Evolutionary conservation across 495 filamentous ascomycete genomes (phyloP).

Genomic region (Lasiosphaeriaceae sp.): DNA sequence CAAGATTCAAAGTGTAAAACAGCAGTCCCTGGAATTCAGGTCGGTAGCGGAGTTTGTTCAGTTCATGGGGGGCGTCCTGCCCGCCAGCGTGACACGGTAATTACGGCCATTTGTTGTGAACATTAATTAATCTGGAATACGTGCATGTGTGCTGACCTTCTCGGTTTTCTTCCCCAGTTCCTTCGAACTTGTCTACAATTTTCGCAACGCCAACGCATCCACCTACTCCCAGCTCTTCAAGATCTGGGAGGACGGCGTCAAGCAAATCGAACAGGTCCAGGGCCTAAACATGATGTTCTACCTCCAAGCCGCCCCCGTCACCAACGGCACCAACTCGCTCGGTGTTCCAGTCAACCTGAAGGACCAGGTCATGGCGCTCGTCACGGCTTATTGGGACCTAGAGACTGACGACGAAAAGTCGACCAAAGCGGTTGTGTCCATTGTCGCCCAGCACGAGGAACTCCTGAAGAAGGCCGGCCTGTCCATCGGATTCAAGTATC

Average conservation of each 20-base stretch:
- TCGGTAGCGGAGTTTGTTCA: constrained; percentile 2
- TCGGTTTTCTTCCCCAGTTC: not conserved
- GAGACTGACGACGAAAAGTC: constrained; percentile 1
- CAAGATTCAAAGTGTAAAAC: not conserved
- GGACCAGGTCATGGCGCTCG: constrained; percentile 3
- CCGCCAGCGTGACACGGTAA: not conserved
- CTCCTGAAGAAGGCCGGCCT: not conserved
- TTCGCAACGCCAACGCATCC: constrained; percentile 1
- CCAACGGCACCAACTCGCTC: constrained; percentile 12
- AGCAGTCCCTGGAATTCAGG: not conserved
- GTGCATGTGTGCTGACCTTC: not conserved
- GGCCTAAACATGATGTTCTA: constrained; percentile 3
- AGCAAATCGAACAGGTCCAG: not conserved
- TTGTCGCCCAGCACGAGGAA: not conserved
- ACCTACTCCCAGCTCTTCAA: constrained; percentile 6
- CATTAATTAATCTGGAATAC: not conserved
- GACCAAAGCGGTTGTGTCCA: not conserved
- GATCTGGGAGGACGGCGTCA: constrained; percentile 6
- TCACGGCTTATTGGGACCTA: constrained; percentile 4
- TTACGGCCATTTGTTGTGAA: not conserved
- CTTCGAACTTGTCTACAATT: constrained; percentile 11
- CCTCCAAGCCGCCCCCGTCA: constrained; percentile 11
- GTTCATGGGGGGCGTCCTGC: not conserved
- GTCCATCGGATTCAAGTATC: not conserved
- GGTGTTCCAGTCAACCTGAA: not conserved